Percentiles rank a stretch among this genome's conserved stretches.
phyloP scores from a whole-genome alignment of 2,329 filamentous ascomycete genomes.

The Colletotrichum tofieldiae region DNA sequence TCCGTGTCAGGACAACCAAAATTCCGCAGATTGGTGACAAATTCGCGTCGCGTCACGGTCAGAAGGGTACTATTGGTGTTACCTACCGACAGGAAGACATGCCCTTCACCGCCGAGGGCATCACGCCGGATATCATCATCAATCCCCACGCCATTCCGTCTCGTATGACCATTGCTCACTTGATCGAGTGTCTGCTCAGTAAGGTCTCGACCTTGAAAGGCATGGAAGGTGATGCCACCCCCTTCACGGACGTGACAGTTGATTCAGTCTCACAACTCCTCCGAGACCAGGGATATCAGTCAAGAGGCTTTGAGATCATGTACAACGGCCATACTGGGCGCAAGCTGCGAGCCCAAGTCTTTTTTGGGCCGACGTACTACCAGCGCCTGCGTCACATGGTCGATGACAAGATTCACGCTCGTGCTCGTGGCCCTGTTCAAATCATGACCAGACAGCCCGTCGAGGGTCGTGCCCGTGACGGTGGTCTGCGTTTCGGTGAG shows the following conservation, averaged over 20 bases:
- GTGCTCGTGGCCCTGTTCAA: constrained; percentile 95
- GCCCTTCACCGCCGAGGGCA: constrained; percentile 94
- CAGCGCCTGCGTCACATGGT: constrained; percentile 99
- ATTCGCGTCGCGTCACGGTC: constrained; percentile 98
- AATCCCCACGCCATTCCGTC: constrained; percentile 99
- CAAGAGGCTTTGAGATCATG: constrained; percentile 97
- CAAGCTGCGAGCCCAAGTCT: constrained; percentile 94
- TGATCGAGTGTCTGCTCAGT: constrained; percentile 98
- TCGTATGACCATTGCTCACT: constrained; percentile 99
- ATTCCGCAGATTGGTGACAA: constrained; percentile 99
- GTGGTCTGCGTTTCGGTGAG: constrained; percentile 99
- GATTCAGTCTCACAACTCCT: constrained; percentile 91
- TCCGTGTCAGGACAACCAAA: constrained; percentile 97
- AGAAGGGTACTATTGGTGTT: constrained; percentile 99
- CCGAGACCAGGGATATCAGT: constrained; percentile 93
- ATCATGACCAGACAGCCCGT: constrained; percentile 98
- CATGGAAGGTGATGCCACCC: constrained; percentile 96
- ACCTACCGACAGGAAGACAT: constrained; percentile 98
- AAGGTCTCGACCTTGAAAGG: constrained; percentile 96
- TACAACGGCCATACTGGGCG: constrained; percentile 98
- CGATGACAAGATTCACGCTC: constrained; percentile 99
- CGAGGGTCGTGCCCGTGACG: constrained; percentile 97
- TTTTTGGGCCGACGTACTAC: constrained; percentile 98
- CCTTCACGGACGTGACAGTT: constrained; percentile 97
- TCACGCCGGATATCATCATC: constrained; percentile 97